Percentiles rank a stretch among this genome's conserved stretches.
Evolutionary conservation across 2,329 filamentous ascomycete species (phyloP).

Genomic region (Xylogone sp.): DNA sequence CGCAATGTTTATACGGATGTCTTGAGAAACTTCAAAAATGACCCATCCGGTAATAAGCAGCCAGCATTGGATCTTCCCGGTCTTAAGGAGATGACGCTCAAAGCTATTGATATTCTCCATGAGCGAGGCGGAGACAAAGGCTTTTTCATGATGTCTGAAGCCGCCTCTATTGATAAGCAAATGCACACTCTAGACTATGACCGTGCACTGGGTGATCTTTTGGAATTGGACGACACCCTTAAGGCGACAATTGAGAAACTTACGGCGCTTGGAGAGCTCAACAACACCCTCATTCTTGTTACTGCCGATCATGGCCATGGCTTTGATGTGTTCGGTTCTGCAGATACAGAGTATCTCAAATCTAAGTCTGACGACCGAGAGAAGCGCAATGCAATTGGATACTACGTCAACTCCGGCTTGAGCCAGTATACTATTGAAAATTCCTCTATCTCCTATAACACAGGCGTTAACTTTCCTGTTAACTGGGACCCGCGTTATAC

Average conservation of each 20-base stretch:
- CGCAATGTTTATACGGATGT: conserved; percentile 75
- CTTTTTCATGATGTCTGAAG: conserved; percentile 87
- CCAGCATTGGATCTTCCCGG: conserved; percentile 74
- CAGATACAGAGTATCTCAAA: conserved; percentile 74
- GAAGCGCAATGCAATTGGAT: conserved; percentile 73
- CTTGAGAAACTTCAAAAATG: conserved; percentile 60
- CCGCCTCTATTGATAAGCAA: conserved; percentile 83
- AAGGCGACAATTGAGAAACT: conserved; percentile 71
- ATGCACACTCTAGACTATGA: conserved; percentile 87
- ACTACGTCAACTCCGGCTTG: conserved; percentile 68
- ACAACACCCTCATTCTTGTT: conserved; percentile 75
- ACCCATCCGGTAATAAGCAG: conserved; percentile 60
- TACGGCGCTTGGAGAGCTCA: conserved; percentile 58
- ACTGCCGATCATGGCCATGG: conserved; percentile 89
- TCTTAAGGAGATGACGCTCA: conserved; percentile 85
- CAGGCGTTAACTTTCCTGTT: conserved; percentile 71
- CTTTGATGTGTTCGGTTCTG: conserved; percentile 80
- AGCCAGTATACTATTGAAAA: conserved; percentile 67
- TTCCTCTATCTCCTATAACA: conserved; percentile 61
- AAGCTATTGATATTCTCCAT: conserved; percentile 77
- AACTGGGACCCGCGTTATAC: conserved; percentile 86
- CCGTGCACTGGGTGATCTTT: conserved; percentile 76
- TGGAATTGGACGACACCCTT: conserved; percentile 82
- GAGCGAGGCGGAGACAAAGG: conserved; percentile 63
- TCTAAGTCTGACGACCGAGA: conserved; percentile 61